Conservation (phyloP, 768 basidiomycete species). For the Suillus americanus region DNA sequence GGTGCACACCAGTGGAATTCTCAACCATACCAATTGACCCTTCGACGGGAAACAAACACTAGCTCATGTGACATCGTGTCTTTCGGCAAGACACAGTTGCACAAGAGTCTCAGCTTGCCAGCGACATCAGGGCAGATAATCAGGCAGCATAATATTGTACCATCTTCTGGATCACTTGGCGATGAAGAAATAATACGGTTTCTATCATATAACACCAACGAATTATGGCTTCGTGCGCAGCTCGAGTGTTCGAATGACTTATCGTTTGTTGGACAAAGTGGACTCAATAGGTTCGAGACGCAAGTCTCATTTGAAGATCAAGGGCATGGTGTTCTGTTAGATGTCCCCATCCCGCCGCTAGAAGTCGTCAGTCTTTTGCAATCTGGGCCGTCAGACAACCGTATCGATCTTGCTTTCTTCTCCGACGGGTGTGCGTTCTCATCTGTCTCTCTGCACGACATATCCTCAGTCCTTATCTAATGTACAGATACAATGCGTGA, state of each 20-base stretch:
- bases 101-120: not conserved
- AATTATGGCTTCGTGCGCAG: slow-evolving; percentile 15
- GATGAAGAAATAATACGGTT: not conserved
- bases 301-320: slow-evolving; percentile 10
- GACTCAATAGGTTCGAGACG: not conserved
- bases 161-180: not conserved
- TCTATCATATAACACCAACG: not conserved
- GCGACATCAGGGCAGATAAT: not conserved
- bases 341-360: slow-evolving; percentile 40
- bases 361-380: slow-evolving; percentile 56
- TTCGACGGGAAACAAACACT: not conserved
- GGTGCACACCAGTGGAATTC: not conserved
- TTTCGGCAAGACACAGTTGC: not conserved
- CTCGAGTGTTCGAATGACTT: slow-evolving; percentile 25
- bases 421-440: slow-evolving; percentile 67
- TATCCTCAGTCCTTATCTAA: not conserved
- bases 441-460: not conserved
- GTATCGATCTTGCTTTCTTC: slow-evolving; percentile 77
- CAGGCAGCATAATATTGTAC: not conserved
- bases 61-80: not conserved
- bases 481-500: slow-evolving; percentile 55
- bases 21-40: not conserved
- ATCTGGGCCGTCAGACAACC: slow-evolving; percentile 63
- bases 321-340: slow-evolving; percentile 5
- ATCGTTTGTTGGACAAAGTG: slow-evolving; percentile 1